phyloP scores from a whole-genome alignment of 352 stramenopile genomes.

The Globisporangium spinosum region DNA sequence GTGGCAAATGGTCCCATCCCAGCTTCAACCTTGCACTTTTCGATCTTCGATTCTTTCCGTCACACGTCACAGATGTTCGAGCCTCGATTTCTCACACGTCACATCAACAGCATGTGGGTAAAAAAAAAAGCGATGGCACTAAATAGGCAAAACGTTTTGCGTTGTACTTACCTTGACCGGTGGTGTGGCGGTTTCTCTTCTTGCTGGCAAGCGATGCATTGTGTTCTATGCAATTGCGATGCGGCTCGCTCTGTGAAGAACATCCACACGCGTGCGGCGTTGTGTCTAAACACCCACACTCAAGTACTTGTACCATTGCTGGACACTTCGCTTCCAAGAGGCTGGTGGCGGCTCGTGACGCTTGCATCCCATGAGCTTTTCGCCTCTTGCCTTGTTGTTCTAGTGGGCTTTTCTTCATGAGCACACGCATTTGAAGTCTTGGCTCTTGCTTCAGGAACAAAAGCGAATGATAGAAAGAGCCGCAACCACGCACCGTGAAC shows the following conservation, averaged over 20 bases:
- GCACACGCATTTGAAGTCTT: no score
- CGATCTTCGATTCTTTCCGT: not conserved
- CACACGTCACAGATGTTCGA: not conserved
- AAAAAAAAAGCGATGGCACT: no score
- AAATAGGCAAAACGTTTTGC: no score
- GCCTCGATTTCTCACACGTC: no score
- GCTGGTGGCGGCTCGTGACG: no score
- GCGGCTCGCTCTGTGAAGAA: not conserved
- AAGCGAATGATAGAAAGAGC: conserved; percentile 3
- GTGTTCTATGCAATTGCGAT: not conserved
- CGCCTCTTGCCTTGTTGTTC: no score
- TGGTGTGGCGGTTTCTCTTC: not conserved
- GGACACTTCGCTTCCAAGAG: not conserved
- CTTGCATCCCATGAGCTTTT: no score
- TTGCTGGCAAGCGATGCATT: not conserved
- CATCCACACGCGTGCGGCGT: not conserved
- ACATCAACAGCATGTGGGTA: no score
- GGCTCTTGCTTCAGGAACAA: not conserved
- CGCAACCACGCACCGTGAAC: not conserved
- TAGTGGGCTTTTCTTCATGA: no score
- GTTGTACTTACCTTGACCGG: no score
- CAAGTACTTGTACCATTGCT: not conserved
- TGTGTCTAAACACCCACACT: not conserved
- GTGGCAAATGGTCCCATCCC: not conserved
- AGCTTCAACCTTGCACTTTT: conserved; percentile 5